phyloP scores from a whole-genome alignment of 2,329 filamentous ascomycete species.

The Dothistroma pini region DNA sequence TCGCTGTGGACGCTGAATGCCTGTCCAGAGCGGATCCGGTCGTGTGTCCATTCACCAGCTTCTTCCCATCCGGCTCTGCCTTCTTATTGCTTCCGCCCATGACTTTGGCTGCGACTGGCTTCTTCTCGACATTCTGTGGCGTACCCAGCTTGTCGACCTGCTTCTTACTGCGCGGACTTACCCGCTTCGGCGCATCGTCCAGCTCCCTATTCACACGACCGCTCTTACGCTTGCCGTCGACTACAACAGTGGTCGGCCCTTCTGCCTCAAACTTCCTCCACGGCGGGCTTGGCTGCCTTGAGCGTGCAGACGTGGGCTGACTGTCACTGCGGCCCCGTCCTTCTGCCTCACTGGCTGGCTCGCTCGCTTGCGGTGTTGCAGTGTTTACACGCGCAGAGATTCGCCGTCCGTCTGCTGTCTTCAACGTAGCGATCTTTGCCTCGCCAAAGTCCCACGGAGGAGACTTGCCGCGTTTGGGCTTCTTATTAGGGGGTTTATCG shows the following conservation, averaged over 20 bases:
- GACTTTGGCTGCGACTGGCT: slow-evolving; percentile 12
- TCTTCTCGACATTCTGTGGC: slow-evolving; percentile 20
- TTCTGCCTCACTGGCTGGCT: slow-evolving; percentile 13
- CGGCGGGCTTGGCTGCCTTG: slow-evolving; percentile 69
- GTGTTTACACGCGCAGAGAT: slow-evolving; percentile 32
- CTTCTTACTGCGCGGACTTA: slow-evolving; percentile 33
- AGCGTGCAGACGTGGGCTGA: slow-evolving; percentile 24
- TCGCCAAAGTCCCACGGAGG: slow-evolving; percentile 35
- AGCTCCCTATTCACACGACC: slow-evolving; percentile 51
- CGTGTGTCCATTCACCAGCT: slow-evolving; percentile 11
- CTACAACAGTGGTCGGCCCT: slow-evolving; percentile 79
- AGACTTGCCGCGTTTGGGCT: slow-evolving; percentile 50
- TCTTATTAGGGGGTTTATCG: slow-evolving; percentile 49
- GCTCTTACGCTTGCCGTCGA: slow-evolving; percentile 59
- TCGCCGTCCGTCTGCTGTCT: slow-evolving; percentile 33
- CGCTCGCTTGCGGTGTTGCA: slow-evolving; percentile 26
- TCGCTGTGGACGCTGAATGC: slow-evolving; percentile 14
- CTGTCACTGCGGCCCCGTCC: slow-evolving; percentile 23
- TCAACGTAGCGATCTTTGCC: slow-evolving; percentile 30
- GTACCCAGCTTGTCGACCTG: slow-evolving; percentile 24
- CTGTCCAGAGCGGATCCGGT: slow-evolving; percentile 5
- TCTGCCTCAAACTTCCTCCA: slow-evolving; percentile 87
- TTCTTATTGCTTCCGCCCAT: slow-evolving; percentile 19
- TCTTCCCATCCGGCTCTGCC: slow-evolving; percentile 9
- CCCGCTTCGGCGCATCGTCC: slow-evolving; percentile 26